Conservation (phyloP, 164 flowering plant species). For the Vitis cinerea region DNA sequence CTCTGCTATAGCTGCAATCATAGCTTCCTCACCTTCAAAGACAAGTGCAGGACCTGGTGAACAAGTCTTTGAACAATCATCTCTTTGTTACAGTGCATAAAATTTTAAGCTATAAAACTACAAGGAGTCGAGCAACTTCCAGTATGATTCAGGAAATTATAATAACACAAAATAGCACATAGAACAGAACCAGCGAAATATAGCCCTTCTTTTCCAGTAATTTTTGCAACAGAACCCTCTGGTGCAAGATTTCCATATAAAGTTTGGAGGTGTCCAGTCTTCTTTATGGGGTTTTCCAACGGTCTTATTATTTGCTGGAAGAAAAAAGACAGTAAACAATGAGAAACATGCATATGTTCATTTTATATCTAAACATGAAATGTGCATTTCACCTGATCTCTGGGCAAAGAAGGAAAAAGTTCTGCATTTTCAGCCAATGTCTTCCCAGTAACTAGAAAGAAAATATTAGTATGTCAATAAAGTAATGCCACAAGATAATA, state of each 20-base stretch:
- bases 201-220: constrained; percentile 97
- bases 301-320: constrained; percentile 83
- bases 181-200: constrained; percentile 71
- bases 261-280: constrained; percentile 90
- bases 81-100: background rate
- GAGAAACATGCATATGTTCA: background rate
- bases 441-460: constrained; percentile 80
- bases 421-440: constrained; percentile 86
- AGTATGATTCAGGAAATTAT: constrained; percentile 1
- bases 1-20: constrained; percentile 82
- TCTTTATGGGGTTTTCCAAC: constrained; percentile 77
- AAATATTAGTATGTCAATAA: constrained; percentile 5
- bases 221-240: constrained; percentile 96
- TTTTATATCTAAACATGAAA: background rate
- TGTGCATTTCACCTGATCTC: constrained; percentile 66
- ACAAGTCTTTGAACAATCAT: constrained; percentile 8
- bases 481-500: background rate
- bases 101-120: background rate
- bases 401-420: constrained; percentile 59
- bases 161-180: background rate
- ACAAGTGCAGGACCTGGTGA: constrained; percentile 88
- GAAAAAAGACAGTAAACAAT: background rate
- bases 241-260: constrained; percentile 96
- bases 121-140: no score
- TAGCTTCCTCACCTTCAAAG: constrained; percentile 96